Percentiles rank a stretch among this genome's conserved stretches.
phyloP scores from a whole-genome alignment of 371 early-diverging fungal genomes.

The Mortierella sp. region DNA sequence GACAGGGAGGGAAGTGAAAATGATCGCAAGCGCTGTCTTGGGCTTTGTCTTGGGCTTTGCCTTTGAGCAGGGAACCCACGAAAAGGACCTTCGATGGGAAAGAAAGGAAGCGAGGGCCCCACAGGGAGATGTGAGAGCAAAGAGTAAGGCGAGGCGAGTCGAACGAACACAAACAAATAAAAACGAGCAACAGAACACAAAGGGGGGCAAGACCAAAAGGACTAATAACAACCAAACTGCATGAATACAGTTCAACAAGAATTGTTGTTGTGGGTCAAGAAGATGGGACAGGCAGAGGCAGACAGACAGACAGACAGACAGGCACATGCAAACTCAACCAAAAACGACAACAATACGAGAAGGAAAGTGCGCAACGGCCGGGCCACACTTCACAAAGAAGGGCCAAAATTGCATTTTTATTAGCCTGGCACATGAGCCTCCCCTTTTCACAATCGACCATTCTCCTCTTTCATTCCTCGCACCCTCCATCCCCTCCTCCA shows the following conservation, averaged over 20 bases:
- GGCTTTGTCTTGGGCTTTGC: slow-evolving; percentile 8
- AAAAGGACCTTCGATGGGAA: background rate
- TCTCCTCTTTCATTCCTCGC: background rate
- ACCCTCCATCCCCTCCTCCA: background rate
- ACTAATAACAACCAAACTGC: background rate
- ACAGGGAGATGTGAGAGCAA: background rate
- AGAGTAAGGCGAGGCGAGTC: background rate
- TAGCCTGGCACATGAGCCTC: too few species aligned
- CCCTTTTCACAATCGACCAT: background rate
- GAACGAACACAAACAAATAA: background rate
- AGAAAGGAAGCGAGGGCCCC: background rate
- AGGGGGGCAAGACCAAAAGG: background rate
- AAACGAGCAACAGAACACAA: background rate
- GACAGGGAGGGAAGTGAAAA: background rate
- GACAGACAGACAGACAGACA: background rate
- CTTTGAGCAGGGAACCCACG: slow-evolving; percentile 3
- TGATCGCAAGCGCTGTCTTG: slow-evolving; percentile 5
- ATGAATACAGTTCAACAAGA: background rate
- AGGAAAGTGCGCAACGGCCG: background rate
- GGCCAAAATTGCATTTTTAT: background rate
- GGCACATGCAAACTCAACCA: slow-evolving; percentile 9
- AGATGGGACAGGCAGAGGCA: background rate
- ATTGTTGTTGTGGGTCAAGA: background rate
- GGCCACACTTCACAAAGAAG: background rate
- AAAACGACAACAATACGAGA: background rate